Base-by-base conservation (phyloP, 1,284 basidiomycete genomes). In the Rhodotorula sp. region DNA sequence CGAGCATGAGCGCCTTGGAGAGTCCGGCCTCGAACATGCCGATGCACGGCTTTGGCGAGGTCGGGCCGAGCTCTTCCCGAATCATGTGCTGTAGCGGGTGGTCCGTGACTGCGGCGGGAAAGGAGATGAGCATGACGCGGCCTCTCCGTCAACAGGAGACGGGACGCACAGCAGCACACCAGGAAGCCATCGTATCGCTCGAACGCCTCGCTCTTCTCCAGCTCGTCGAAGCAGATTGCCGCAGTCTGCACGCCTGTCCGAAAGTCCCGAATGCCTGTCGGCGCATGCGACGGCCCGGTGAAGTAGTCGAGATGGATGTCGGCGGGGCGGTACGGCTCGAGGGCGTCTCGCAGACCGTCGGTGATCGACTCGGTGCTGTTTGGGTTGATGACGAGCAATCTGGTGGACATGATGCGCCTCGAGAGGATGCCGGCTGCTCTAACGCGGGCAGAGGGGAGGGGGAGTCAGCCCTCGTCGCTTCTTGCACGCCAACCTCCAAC, bases 1-100 rank as follows among this genome's bases (percentile, higher is more conserved):
- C 76, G 4, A 70, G 73, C 49, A 80, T 74, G 25, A 85, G 79
- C 25, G 80, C 79, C 52, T 79, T 70, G 13, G 79, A 71, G 45
- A 86, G 75, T 10, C 83, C 83, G 3, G 85, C 83, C 72, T 86
- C 84, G 79, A 86, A 84, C 69, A 87, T 86, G 27, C 83, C 83
- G 41, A 85, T 79, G 23, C 84, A 84, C 3, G 82, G 79, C 0
- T 70, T 73, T 41, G 55, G 23, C 5, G 74, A 71, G 34, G 82
- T 67, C 27, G 77, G 54, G 62, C 81, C 77, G 68, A 73, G 72
- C 41, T 80, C 74, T 57, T 82, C 81, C 41, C 82, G 81, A 23
- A 87, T 78, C 76, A 84, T 81, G 57, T 77, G 76, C 1, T 84
- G 81, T 12, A 87, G 81, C 0, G 85, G 84, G 71, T 87, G 85